Base-by-base conservation (phyloP, 345 rosid species). In the Aquilaria malaccensis region DNA sequence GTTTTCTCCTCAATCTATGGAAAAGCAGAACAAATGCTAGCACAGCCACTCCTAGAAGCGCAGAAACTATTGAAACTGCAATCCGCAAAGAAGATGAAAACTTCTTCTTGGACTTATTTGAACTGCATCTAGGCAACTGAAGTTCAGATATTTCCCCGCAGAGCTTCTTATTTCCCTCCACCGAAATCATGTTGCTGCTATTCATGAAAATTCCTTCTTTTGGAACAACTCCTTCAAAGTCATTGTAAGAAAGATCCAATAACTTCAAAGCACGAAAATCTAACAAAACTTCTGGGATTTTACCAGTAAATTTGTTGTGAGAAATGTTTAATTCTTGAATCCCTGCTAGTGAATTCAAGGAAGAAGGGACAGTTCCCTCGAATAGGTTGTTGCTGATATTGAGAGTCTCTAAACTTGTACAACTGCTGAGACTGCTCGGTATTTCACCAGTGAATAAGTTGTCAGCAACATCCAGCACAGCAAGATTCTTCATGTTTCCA, bases 151-250 rank as follows among this genome's bases (percentile, higher is more conserved):
- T 10, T 6, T 78, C 83, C 4, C 80, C 76, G 41, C 78, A 79
- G 9, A 79, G 78, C 13, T 67, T 59, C 22, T 2, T 11, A 13
- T 77, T 82, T 11, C 80, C 80, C 0, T 13, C 2, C 22, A 82
- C 7, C 0, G 65, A 70, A 22, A 22, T 22, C 6, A 62, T 7
- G 2, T 60, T 74, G 54, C 76, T 79, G 2, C 56, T 52, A 61
- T 77, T 72, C 50, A 4, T 30, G 50, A 79, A 79, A 7, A 68
- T 31, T 14, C 87, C 79, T 54, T 43, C 31, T 10, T 11, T 12
- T 11, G 77, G 82, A 11, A 68, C 11, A 45, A 55, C 66, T 4
- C 84, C 82, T 43, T 77, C 79, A 0, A 82, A 70, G 45, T 74
- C 14, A n/a, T 82, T 82, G 22, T 57, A 64, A 52, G 86, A 74